Evolutionary conservation across 2,329 filamentous ascomycete species (phyloP).

Genomic region (Cordyceps javanica): DNA sequence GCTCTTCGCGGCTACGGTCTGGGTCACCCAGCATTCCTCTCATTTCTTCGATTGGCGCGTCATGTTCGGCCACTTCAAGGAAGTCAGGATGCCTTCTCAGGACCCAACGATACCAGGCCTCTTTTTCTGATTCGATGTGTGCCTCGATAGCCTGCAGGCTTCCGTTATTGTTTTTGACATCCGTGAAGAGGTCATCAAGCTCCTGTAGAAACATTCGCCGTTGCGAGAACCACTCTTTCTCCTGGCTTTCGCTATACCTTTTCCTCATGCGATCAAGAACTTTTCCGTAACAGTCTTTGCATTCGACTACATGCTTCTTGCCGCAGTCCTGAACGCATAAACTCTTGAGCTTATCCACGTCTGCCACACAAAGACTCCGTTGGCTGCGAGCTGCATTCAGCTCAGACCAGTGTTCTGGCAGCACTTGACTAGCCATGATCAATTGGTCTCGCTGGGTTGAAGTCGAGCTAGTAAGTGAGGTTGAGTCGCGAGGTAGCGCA

Average conservation of each 20-base stretch:
- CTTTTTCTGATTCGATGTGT: conserved; percentile 45
- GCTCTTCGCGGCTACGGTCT: conserved; percentile 30
- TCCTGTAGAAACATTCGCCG: conserved; percentile 43
- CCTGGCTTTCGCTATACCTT: conserved; percentile 29
- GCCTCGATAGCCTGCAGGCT: conserved; percentile 41
- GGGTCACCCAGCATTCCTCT: conserved; percentile 31
- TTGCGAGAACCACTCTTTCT: conserved; percentile 46
- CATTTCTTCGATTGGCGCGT: conserved; percentile 27
- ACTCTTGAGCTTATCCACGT: conserved; percentile 36
- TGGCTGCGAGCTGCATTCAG: conserved; percentile 28
- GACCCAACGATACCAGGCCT: conserved; percentile 46
- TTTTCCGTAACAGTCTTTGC: conserved; percentile 41
- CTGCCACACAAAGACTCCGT: conserved; percentile 31
- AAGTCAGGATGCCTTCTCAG: conserved; percentile 34
- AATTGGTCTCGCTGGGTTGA: neutral
- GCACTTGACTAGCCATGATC: conserved; percentile 17
- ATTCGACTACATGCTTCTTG: conserved; percentile 38
- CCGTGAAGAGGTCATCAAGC: conserved; percentile 42
- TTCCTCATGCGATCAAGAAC: conserved; percentile 39
- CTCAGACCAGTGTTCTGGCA: conserved; percentile 35
- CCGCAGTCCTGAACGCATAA: conserved; percentile 38
- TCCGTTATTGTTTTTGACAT: conserved; percentile 38
- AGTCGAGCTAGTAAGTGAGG: neutral
- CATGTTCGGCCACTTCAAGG: conserved; percentile 26
- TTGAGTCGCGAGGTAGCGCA: neutral